Conservation (phyloP, 257 asterid genomes). For the Avicennia marina region DNA sequence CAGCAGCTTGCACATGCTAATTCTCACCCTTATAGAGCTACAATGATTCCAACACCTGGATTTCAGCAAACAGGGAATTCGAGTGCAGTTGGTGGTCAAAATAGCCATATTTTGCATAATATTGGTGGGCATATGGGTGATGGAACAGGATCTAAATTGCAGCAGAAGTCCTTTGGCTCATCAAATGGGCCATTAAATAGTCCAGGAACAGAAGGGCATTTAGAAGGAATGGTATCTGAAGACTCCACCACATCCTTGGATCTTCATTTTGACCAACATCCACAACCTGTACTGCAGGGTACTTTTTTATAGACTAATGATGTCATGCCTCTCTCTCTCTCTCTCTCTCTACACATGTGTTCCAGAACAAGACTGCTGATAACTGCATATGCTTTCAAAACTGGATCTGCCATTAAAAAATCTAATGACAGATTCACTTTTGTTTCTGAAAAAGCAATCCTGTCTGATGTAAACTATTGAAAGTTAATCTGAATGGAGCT, state of each 20-base stretch:
- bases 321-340: too few relatives aligned
- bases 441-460: not conserved
- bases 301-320: too few relatives aligned
- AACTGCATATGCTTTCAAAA: not conserved
- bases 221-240: constrained; percentile 43
- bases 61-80: constrained; percentile 69
- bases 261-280: constrained; percentile 61
- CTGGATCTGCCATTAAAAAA: not conserved
- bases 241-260: constrained; percentile 59
- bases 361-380: not conserved
- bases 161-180: constrained; percentile 61
- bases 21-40: constrained; percentile 71
- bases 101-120: constrained; percentile 68
- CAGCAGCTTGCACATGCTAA: constrained; percentile 72
- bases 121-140: constrained; percentile 76
- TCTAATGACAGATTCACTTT: too few relatives aligned
- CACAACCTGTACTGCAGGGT: constrained; percentile 56
- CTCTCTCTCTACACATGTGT: too few relatives aligned
- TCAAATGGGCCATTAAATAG: constrained; percentile 63
- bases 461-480: not conserved
- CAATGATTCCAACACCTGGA: constrained; percentile 99
- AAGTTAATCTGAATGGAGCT: constrained; percentile 4
- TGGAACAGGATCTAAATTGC: constrained; percentile 71
- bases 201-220: constrained; percentile 51
- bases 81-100: constrained; percentile 52